Evolutionary conservation across 2,329 filamentous ascomycete genomes (phyloP).

Genomic region (Venturia carpophila): DNA sequence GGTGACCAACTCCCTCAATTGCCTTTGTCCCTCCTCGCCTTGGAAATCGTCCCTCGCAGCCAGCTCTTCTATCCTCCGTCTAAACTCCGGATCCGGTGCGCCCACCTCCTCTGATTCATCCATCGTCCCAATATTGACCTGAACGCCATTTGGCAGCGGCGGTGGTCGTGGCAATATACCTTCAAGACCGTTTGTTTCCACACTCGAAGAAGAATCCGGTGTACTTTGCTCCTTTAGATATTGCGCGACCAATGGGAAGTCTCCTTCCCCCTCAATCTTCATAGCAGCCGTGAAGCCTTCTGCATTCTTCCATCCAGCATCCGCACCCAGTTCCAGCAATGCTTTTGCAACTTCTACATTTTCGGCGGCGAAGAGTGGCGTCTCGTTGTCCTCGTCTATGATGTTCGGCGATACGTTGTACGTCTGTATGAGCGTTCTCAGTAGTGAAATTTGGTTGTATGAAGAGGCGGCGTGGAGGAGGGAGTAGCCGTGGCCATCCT

Average conservation of each 20-base stretch:
- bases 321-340: constrained; percentile 69
- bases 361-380: constrained; percentile 89
- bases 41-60: constrained; percentile 78
- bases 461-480: constrained; percentile 88
- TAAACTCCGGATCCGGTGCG: constrained; percentile 73
- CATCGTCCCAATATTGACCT: constrained; percentile 70
- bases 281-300: constrained; percentile 76
- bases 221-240: constrained; percentile 48
- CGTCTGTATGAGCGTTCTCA: constrained; percentile 66
- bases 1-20: constrained; percentile 69
- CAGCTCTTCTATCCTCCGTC: constrained; percentile 78
- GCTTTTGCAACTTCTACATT: constrained; percentile 67
- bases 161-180: constrained; percentile 41
- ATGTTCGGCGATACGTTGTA: constrained; percentile 74
- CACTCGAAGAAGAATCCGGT: constrained; percentile 26
- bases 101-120: constrained; percentile 52
- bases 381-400: constrained; percentile 85
- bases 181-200: constrained; percentile 13
- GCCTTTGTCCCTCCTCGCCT: constrained; percentile 68
- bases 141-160: constrained; percentile 65
- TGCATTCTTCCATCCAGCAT: constrained; percentile 56
- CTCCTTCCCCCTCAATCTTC: constrained; percentile 69
- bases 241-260: constrained; percentile 65
- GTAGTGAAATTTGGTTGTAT: constrained; percentile 77
- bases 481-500: constrained; percentile 91